Conservation (phyloP, 345 rosid species). For the Boechera stricta region DNA sequence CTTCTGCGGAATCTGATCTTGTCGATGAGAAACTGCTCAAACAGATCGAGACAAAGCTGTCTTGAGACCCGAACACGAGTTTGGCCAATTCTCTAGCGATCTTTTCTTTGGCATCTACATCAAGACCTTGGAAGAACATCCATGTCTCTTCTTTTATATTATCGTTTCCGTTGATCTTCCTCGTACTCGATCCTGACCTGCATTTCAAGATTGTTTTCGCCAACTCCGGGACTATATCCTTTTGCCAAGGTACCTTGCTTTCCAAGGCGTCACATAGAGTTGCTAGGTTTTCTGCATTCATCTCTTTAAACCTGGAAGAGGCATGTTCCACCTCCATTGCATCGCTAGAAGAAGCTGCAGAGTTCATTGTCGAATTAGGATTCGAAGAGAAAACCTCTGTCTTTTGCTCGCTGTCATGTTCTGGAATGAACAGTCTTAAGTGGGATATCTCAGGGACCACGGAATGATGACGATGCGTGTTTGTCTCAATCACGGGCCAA, state of each 20-base stretch:
- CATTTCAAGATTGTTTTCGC: conserved; percentile 65
- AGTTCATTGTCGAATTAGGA: conserved; percentile 64
- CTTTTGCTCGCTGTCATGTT: conserved; percentile 45
- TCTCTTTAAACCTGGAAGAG: conserved; percentile 60
- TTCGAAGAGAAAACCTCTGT: conserved; percentile 41
- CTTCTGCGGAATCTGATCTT: conserved; percentile 62
- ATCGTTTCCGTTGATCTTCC: conserved; percentile 47
- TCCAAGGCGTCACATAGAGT: conserved; percentile 65
- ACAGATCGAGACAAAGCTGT: conserved; percentile 55
- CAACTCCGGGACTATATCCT: conserved; percentile 59
- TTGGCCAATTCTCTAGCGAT: conserved; percentile 72
- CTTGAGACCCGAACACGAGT: conserved; percentile 62
- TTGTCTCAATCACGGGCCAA: conserved; percentile 59
- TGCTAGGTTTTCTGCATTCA: conserved; percentile 58
- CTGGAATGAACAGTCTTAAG: conserved; percentile 58
- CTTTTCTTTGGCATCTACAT: conserved; percentile 69
- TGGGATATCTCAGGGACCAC: conserved; percentile 45
- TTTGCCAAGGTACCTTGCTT: conserved; percentile 78
- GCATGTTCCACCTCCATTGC: conserved; percentile 60
- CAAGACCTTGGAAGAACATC: conserved; percentile 79
- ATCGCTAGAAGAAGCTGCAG: conserved; percentile 70
- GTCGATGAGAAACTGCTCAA: conserved; percentile 69
- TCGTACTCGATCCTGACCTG: conserved; percentile 65
- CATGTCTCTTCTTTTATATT: conserved; percentile 71
- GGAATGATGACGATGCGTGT: conserved; percentile 45